phyloP scores from a whole-genome alignment of 1,284 basidiomycete genomes.

The Anthracocystis walkeri region DNA sequence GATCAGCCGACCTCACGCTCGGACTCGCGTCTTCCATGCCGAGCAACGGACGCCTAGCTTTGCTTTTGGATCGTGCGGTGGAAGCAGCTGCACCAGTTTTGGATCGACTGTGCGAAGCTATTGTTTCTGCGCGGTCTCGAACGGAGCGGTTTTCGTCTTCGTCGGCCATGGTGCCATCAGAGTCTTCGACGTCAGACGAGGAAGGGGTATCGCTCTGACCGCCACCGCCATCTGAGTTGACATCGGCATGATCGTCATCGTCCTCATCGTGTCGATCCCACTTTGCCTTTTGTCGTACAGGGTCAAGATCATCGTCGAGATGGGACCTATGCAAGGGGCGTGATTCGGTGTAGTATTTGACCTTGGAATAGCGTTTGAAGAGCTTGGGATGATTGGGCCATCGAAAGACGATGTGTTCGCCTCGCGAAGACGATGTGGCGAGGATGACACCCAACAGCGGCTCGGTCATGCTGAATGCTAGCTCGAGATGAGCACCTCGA shows the following conservation, averaged over 20 bases:
- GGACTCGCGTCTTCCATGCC: conserved; percentile 30
- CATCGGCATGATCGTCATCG: conserved; percentile 30
- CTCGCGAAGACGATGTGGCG: conserved; percentile 61
- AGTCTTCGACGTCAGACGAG: conserved; percentile 50
- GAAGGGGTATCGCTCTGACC: conserved; percentile 46
- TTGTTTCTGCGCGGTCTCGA: conserved; percentile 35
- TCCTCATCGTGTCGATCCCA: conserved; percentile 49
- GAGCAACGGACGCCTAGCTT: conserved; percentile 19
- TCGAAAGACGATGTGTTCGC: conserved; percentile 63
- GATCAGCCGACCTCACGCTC: conserved; percentile 33
- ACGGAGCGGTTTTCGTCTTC: conserved; percentile 40
- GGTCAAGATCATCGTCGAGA: conserved; percentile 46
- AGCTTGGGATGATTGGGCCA: conserved; percentile 63
- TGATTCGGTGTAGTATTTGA: conserved; percentile 59
- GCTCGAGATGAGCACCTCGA: conserved; percentile 2
- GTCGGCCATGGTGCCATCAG: conserved; percentile 34
- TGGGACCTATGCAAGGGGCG: conserved; percentile 11
- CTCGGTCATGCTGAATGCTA: conserved; percentile 32
- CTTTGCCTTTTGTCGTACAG: conserved; percentile 47
- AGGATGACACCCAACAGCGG: conserved; percentile 65
- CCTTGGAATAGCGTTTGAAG: conserved; percentile 57
- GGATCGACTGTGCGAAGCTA: conserved; percentile 27
- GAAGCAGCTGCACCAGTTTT: conserved; percentile 19
- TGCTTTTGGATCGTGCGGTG: conserved; percentile 28
- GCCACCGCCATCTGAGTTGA: conserved; percentile 9